Conservation (phyloP, 352 stramenopile genomes). For the Globisporangium megalacanthum region DNA sequence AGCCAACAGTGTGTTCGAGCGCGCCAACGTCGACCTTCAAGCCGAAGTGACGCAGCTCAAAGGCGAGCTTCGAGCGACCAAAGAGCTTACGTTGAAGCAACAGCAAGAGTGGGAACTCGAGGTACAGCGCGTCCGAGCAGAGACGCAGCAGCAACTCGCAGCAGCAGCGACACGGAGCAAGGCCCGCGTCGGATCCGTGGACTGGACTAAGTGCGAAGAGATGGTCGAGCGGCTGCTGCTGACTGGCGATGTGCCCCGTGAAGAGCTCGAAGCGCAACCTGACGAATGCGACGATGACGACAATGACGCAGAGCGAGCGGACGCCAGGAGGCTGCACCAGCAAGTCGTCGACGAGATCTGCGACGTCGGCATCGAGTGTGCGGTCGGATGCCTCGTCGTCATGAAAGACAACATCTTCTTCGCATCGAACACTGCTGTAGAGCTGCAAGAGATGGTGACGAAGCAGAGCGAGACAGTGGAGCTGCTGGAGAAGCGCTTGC, state of each 20-base stretch:
- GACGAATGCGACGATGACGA: slow-evolving; percentile 6
- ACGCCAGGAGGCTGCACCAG: slow-evolving; percentile 24
- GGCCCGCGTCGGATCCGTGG: slow-evolving; percentile 13
- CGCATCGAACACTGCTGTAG: slow-evolving; percentile 46
- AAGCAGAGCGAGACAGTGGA: slow-evolving; percentile 51
- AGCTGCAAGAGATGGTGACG: slow-evolving; percentile 53
- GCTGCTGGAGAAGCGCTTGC: slow-evolving; percentile 44
- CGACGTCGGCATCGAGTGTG: slow-evolving; percentile 34
- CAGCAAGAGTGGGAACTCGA: slow-evolving; percentile 29
- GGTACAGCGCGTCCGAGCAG: slow-evolving; percentile 18
- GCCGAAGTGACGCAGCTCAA: slow-evolving; percentile 40
- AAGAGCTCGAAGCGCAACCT: slow-evolving; percentile 18
- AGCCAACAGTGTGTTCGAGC: slow-evolving; percentile 39
- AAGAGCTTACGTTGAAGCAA: slow-evolving; percentile 25
- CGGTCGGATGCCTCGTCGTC: slow-evolving; percentile 46
- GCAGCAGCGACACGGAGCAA: background rate
- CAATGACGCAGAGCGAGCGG: slow-evolving; percentile 13
- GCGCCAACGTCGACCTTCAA: slow-evolving; percentile 37
- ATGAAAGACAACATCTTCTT: slow-evolving; percentile 73
- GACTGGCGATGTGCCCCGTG: slow-evolving; percentile 35
- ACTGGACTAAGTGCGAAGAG: slow-evolving; percentile 55
- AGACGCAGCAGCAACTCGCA: slow-evolving; percentile 25
- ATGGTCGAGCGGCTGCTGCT: slow-evolving; percentile 49
- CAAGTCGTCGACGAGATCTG: slow-evolving; percentile 34
- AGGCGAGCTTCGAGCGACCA: slow-evolving; percentile 26